Percentiles rank a stretch among this genome's conserved stretches.
phyloP scores from a whole-genome alignment of 2,329 filamentous ascomycete genomes.

The Didymella pinodella region DNA sequence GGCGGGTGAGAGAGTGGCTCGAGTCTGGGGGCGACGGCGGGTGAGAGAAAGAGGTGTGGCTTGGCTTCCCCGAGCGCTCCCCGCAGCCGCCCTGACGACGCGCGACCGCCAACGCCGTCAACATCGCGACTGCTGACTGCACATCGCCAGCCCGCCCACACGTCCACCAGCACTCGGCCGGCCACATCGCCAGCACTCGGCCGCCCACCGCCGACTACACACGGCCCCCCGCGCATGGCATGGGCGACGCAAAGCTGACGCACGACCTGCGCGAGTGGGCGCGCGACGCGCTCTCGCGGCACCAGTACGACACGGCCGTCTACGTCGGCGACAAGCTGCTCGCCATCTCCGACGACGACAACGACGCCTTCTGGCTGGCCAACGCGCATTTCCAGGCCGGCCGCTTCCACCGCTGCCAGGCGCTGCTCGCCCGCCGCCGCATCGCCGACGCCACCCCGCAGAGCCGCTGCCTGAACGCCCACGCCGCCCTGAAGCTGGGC shows the following conservation, averaged over 20 bases:
- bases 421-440: conserved; percentile 84
- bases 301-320: conserved; percentile 95
- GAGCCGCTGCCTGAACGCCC: conserved; percentile 89
- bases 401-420: conserved; percentile 91
- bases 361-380: conserved; percentile 97
- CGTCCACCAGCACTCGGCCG: no score
- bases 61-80: conserved; percentile 21
- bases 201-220: no score
- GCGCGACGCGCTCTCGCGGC: conserved; percentile 92
- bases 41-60: not conserved
- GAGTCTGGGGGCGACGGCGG: conserved; percentile 7
- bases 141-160: not conserved
- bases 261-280: conserved; percentile 92
- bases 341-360: conserved; percentile 89
- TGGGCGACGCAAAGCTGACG: conserved; percentile 76
- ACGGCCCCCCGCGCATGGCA: conserved; percentile 49
- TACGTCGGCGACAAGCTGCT: conserved; percentile 97
- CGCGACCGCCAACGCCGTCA: conserved; percentile 1
- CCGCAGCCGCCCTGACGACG: conserved; percentile 20
- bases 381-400: conserved; percentile 96
- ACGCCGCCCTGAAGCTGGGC: conserved; percentile 92
- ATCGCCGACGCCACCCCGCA: conserved; percentile 82
- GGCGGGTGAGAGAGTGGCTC: not conserved
- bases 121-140: conserved; percentile 6
- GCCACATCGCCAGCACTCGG: no score